These are phyloP conservation scores for Oryza officinalis DNA, from an alignment of 176 grass and related monocot species.

Conservation along the genomic window DNA sequence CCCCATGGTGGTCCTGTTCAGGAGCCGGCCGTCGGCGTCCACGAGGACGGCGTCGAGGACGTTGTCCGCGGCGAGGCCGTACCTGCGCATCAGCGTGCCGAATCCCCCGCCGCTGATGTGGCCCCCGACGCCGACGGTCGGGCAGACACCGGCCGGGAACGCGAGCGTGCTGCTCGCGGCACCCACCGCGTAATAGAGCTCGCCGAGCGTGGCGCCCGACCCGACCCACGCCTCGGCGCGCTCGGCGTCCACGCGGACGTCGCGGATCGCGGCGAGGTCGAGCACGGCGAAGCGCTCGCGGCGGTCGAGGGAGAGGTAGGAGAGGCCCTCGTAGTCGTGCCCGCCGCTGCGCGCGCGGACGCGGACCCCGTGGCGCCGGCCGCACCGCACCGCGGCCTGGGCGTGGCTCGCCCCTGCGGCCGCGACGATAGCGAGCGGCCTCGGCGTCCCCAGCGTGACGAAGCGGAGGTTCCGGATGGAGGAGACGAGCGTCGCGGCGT, in stretches of 20 bases:
- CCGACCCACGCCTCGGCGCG: constrained; percentile 49
- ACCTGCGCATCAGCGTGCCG: constrained; percentile 44
- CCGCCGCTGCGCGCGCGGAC: constrained; percentile 57
- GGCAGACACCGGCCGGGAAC: constrained; percentile 53
- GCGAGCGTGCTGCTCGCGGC: constrained; percentile 26
- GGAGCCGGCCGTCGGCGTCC: constrained; percentile 38
- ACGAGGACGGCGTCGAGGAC: constrained; percentile 53
- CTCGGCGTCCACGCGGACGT: constrained; percentile 37
- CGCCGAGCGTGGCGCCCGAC: constrained; percentile 52
- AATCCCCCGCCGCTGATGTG: constrained; percentile 45
- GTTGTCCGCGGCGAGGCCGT: constrained; percentile 41
- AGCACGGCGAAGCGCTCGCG: constrained; percentile 46
- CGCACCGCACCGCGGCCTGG: constrained; percentile 49
- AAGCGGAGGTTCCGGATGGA: too few species aligned
- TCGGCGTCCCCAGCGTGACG: background rate
- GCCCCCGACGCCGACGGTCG: constrained; percentile 53
- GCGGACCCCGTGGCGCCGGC: constrained; percentile 39
- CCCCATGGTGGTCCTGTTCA: constrained; percentile 46
- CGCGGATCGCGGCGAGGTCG: constrained; percentile 43
- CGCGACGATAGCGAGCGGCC: constrained; percentile 46
- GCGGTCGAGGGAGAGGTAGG: constrained; percentile 40
- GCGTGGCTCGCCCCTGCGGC: constrained; percentile 38
- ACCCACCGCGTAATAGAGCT: constrained; percentile 57
- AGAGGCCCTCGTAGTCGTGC: constrained; percentile 71
- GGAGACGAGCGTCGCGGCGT: too few species aligned